Evolutionary conservation across 371 early-diverging fungal genomes (phyloP).

Genomic region (Lichtheimia ornata): DNA sequence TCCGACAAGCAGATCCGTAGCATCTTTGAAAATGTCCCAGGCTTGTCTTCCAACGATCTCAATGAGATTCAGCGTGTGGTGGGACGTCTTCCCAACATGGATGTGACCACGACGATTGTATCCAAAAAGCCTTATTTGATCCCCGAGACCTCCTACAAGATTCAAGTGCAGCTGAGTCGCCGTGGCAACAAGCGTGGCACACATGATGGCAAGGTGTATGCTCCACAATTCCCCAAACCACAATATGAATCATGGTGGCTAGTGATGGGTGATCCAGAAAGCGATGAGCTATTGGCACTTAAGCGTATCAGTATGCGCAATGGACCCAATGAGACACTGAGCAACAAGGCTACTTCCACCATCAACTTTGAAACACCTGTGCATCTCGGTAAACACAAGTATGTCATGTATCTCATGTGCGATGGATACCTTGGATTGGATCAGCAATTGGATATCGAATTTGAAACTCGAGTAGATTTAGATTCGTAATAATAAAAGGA

Average conservation of each 20-base stretch:
- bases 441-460: constrained; percentile 56
- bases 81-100: constrained; percentile 58
- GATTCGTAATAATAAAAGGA: constrained; percentile 11
- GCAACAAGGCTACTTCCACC: constrained; percentile 41
- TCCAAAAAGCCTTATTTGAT: constrained; percentile 45
- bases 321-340: constrained; percentile 49
- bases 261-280: constrained; percentile 68
- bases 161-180: constrained; percentile 46
- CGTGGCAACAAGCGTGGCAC: constrained; percentile 27
- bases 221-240: constrained; percentile 84
- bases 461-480: constrained; percentile 48
- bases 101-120: constrained; percentile 45
- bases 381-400: constrained; percentile 62
- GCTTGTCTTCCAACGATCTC: constrained; percentile 33
- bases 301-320: constrained; percentile 76
- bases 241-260: constrained; percentile 94
- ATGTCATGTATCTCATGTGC: constrained; percentile 63
- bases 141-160: constrained; percentile 51
- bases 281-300: constrained; percentile 72
- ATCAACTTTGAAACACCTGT: constrained; percentile 68
- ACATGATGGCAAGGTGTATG: constrained; percentile 67
- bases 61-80: constrained; percentile 58
- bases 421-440: constrained; percentile 88
- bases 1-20: constrained; percentile 50
- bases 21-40: constrained; percentile 51